Evolutionary conservation across 2,329 filamentous ascomycete genomes (phyloP).

Genomic region (Penicillium sp.): DNA sequence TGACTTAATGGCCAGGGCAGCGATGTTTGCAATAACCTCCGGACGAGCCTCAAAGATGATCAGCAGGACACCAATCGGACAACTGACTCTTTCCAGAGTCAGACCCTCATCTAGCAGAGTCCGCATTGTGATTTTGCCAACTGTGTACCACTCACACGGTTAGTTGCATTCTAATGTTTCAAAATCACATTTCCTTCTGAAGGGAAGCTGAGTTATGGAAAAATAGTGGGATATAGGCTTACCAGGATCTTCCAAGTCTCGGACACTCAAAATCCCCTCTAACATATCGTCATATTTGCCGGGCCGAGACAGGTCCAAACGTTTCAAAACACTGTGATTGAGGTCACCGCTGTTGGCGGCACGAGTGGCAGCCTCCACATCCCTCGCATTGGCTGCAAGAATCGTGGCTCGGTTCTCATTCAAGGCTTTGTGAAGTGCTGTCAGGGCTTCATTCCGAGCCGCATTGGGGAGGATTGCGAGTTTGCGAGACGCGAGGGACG

Average conservation of each 20-base stretch:
- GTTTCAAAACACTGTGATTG: constrained; percentile 79
- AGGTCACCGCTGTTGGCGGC: constrained; percentile 75
- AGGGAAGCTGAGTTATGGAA: neutral
- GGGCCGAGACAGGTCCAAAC: constrained; percentile 79
- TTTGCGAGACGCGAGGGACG: constrained; percentile 77
- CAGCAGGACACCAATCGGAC: constrained; percentile 93
- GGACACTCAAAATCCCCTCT: constrained; percentile 87
- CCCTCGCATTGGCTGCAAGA: constrained; percentile 79
- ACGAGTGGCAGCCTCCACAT: constrained; percentile 71
- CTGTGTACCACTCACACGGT: constrained; percentile 43
- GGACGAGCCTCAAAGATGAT: constrained; percentile 98
- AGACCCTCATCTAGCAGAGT: constrained; percentile 86
- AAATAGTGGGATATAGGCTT: neutral
- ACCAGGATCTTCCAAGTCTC: constrained; percentile 82
- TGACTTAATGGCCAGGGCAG: constrained; percentile 92
- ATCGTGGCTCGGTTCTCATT: constrained; percentile 69
- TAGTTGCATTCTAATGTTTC: neutral
- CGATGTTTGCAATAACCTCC: constrained; percentile 98
- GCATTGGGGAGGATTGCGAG: constrained; percentile 75
- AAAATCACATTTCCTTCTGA: neutral
- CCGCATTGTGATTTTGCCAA: constrained; percentile 79
- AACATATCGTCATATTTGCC: constrained; percentile 99
- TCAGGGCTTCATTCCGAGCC: constrained; percentile 81
- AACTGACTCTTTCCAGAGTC: constrained; percentile 81
- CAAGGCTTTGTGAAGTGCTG: constrained; percentile 78